These are phyloP conservation scores for Protomyces inouyei DNA, from an alignment of 1,139 yeast species.

Conservation along the genomic window DNA sequence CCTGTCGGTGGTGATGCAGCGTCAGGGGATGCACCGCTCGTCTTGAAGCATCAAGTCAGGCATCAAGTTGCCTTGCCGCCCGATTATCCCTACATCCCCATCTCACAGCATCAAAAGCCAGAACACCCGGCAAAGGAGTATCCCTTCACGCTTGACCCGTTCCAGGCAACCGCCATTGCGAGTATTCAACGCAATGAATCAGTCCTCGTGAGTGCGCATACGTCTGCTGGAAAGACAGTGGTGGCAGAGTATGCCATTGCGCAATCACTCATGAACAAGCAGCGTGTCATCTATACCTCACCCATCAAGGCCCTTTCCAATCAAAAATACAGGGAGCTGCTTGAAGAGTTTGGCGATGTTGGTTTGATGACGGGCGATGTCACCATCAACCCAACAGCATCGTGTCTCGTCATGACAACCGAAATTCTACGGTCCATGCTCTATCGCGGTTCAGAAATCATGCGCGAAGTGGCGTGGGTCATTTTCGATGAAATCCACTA, in stretches of 20 bases:
- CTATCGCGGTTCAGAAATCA: conserved; percentile 83
- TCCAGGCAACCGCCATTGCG: conserved; percentile 91
- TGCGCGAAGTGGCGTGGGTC: conserved; percentile 95
- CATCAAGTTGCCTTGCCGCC: conserved; percentile 98
- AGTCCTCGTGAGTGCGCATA: conserved; percentile 96
- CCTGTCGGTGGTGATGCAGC: conserved; percentile 62
- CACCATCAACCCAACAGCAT: conserved; percentile 93
- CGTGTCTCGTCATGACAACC: conserved; percentile 95
- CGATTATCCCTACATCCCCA: conserved; percentile 78
- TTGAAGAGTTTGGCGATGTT: conserved; percentile 90
- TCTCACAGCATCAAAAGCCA: conserved; percentile 67
- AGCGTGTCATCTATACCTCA: conserved; percentile 92
- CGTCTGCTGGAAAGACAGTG: conserved; percentile 98
- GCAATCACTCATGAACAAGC: conserved; percentile 81
- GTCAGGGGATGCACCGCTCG: conserved; percentile 39
- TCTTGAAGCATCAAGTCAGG: conserved; percentile 54
- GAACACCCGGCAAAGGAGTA: conserved; percentile 65
- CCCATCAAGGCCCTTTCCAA: conserved; percentile 96
- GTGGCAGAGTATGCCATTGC: conserved; percentile 99
- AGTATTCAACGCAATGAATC: conserved; percentile 92
- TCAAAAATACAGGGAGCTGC: conserved; percentile 89
- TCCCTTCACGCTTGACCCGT: conserved; percentile 89
- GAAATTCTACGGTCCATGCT: conserved; percentile 93
- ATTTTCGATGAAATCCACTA: conserved; percentile 97
- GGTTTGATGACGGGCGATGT: conserved; percentile 99